Conservation (phyloP, 768 basidiomycete species). For the Mycena albidolilacea region DNA sequence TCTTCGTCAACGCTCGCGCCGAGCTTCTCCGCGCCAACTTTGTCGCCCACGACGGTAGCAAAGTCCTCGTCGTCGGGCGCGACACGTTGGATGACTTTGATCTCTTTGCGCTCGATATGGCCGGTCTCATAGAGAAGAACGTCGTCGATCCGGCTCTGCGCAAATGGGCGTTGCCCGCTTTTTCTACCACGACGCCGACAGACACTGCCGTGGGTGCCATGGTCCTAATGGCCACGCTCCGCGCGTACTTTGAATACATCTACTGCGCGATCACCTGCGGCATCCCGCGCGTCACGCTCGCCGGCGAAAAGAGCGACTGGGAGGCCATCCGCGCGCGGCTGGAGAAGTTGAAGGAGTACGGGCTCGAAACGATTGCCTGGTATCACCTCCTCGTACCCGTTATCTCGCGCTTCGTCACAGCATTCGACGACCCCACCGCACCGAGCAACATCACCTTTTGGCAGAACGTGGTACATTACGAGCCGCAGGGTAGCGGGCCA, state of each 20-base stretch:
- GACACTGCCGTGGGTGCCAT: slow-evolving; percentile 56
- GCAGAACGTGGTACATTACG: not conserved
- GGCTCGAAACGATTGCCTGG: not conserved
- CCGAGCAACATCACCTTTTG: not conserved
- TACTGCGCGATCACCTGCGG: slow-evolving; percentile 50
- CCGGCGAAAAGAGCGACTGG: not conserved
- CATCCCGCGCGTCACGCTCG: slow-evolving; percentile 47
- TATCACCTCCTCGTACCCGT: slow-evolving; percentile 8
- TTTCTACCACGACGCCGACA: slow-evolving; percentile 58
- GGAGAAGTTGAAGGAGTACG: slow-evolving; percentile 15
- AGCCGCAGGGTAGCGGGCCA: not conserved
- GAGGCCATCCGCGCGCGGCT: not conserved
- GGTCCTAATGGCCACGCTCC: slow-evolving; percentile 59
- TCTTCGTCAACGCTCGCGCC: slow-evolving; percentile 55
- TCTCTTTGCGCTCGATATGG: slow-evolving; percentile 38
- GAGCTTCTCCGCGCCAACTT: slow-evolving; percentile 50
- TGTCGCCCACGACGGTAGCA: slow-evolving; percentile 45
- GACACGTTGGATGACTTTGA: slow-evolving; percentile 41
- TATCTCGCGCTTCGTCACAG: not conserved
- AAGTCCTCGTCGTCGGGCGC: slow-evolving; percentile 30
- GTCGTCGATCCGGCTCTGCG: slow-evolving; percentile 43
- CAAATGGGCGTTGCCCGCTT: slow-evolving; percentile 59
- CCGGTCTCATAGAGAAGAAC: slow-evolving; percentile 10
- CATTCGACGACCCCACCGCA: not conserved
- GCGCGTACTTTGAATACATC: slow-evolving; percentile 49